Base-by-base conservation (phyloP, 441 rosid species). In the Cnidoscolus chayamansa region DNA sequence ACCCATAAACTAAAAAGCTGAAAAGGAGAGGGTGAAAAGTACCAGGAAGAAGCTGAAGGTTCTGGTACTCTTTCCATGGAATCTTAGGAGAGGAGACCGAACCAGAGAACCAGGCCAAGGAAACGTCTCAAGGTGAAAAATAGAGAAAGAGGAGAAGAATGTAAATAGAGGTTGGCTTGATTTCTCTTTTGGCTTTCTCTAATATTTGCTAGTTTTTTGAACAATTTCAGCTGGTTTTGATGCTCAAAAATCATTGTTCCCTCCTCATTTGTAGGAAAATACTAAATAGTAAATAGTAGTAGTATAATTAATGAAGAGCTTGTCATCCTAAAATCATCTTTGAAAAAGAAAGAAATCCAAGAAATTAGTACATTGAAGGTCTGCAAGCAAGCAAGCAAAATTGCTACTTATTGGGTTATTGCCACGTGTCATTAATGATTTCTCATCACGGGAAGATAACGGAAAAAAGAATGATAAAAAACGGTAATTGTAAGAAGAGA, bases 41-140 rank as follows among this genome's bases (percentile, higher is more conserved):
- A 84, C 85, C 84, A 45, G 58, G 71, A 50, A 57, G 74, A 17
- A 72, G 74, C 66, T 31, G 76, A 71, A 70, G 72, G 67, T 73
- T 79, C 71, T n/a, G 13, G 63, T 74, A 20, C 59, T 57, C 71
- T 67, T 68, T 63, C 85, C 88, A 82, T 83, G 80, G 57, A 17
- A 70, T 11, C 4, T 55, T 69, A 48, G 8, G 45, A 64, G 47
- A 57, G 70, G 51, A 60, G 73, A 50, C 50, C 55, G 72, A 76
- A 63, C 72, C 72, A 64, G 77, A 78, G 68, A 76, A 69, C 40
- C 31, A 70, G 57, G 70, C 49, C 74, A 53, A 19, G 35, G 60
- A 45, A 53, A 75, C 54, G 76, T 2, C 47, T 56, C 45, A 40
- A 40, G 45, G 71, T 2, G 45, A 56, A 12, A 63, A 67, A 63